Conservation (phyloP, 768 basidiomycete species). For the Psilocybe tampanensis region DNA sequence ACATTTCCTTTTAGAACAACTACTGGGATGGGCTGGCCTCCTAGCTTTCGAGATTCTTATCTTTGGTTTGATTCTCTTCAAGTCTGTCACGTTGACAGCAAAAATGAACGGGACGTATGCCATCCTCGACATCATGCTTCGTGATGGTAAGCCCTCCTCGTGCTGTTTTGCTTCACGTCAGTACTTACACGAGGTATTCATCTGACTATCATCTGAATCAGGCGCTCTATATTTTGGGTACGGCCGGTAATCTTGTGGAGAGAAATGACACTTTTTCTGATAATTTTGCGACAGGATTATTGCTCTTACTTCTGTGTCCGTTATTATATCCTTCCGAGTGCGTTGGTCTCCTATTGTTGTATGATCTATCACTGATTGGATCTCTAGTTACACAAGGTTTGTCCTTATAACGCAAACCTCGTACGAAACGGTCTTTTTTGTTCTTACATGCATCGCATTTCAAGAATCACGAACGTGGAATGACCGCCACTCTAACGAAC, state of each 20-base stretch:
- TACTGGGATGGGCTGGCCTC: not conserved
- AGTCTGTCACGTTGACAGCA: not conserved
- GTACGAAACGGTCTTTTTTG: not conserved
- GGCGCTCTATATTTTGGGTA: conserved; percentile 1
- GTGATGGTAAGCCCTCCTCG: not conserved
- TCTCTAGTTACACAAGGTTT: not conserved
- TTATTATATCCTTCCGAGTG: not conserved
- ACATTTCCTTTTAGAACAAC: not conserved
- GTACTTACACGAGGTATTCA: too few relatives aligned
- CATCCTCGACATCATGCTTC: conserved; percentile 3
- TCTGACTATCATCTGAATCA: not conserved
- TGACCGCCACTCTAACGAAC: not conserved
- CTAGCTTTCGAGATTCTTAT: conserved; percentile 1
- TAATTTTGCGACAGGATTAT: not conserved
- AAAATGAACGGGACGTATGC: not conserved
- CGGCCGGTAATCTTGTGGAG: not conserved
- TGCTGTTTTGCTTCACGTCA: too few relatives aligned
- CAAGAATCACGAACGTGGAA: not conserved
- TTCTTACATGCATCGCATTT: not conserved
- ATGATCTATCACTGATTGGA: not conserved
- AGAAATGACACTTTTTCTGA: not conserved
- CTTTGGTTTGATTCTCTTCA: conserved; percentile 2
- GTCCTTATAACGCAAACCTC: not conserved
- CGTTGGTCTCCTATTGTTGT: not conserved
- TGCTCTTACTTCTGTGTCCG: not conserved